Percentiles rank a stretch among this genome's conserved stretches.
phyloP scores from a whole-genome alignment of 805 yeast genomes.

The Candida sithepensis region DNA sequence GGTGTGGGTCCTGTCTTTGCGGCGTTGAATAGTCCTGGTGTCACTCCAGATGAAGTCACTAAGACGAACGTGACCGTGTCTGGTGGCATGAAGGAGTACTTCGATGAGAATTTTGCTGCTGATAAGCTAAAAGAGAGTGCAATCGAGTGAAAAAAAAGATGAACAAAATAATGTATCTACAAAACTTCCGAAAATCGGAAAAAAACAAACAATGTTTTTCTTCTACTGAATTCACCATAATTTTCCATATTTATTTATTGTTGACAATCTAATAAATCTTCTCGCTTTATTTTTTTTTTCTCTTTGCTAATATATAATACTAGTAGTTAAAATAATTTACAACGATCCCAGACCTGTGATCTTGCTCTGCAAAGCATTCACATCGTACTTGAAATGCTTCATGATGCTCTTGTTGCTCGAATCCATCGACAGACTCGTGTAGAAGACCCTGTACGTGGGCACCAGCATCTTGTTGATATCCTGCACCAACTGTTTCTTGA shows the following conservation, averaged over 20 bases:
- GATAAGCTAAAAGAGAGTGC: background rate
- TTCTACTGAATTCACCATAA: too few species aligned
- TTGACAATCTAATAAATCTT: too few species aligned
- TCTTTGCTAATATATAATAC: background rate
- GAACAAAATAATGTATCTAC: too few species aligned
- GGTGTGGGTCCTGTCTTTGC: constrained; percentile 27
- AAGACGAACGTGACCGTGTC: background rate
- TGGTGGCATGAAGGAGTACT: background rate
- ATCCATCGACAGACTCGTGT: constrained; percentile 68
- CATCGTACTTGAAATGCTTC: constrained; percentile 68
- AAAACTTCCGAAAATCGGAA: too few species aligned
- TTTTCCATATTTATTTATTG: background rate
- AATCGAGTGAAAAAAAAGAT: background rate
- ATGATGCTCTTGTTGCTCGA: constrained; percentile 67
- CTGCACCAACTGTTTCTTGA: constrained; percentile 59
- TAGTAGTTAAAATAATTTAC: too few species aligned
- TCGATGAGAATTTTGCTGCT: background rate
- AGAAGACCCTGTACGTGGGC: constrained; percentile 82
- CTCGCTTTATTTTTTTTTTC: background rate
- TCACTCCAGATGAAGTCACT: background rate
- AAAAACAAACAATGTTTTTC: too few species aligned
- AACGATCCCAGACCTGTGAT: constrained; percentile 29
- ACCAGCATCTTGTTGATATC: constrained; percentile 71
- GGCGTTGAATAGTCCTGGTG: constrained; percentile 3
- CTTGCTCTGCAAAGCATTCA: constrained; percentile 33